Percentiles rank a stretch among this genome's conserved stretches.
These are phyloP conservation scores for Chaetomium sp. DNA, from an alignment of 2,329 filamentous ascomycete species.

Conservation along the genomic window DNA sequence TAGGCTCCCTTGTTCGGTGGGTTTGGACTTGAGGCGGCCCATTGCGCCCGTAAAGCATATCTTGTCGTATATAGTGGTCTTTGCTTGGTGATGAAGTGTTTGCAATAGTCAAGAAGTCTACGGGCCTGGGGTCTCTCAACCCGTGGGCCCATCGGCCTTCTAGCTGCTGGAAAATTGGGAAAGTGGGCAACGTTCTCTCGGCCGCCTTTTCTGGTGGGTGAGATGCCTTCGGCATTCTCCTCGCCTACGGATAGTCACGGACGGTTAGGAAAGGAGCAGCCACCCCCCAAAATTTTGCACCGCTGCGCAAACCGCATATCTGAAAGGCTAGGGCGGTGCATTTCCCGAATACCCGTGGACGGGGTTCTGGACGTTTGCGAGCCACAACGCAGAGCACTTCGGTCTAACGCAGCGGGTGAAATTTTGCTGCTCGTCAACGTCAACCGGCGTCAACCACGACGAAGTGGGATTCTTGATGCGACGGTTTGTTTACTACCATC, in stretches of 20 bases:
- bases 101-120: slow-evolving; percentile 7
- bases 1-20: not conserved
- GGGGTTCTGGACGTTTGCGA: not conserved
- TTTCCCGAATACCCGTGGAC: not conserved
- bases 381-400: too few relatives aligned
- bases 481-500: not conserved
- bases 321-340: not conserved
- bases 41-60: slow-evolving; percentile 24
- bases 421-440: not conserved
- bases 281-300: not conserved
- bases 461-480: not conserved
- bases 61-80: slow-evolving; percentile 26
- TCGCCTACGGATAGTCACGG: not conserved
- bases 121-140: slow-evolving; percentile 1
- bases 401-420: not conserved
- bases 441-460: not conserved
- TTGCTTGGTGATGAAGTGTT: slow-evolving; percentile 21
- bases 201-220: not conserved
- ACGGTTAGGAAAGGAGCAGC: not conserved
- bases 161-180: too few relatives aligned
- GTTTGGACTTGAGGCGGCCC: not conserved
- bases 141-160: too few relatives aligned
- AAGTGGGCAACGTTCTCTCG: not conserved
- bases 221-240: not conserved
- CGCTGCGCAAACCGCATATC: not conserved